phyloP scores from a whole-genome alignment of 768 basidiomycete species.

The Pisolithus orientalis region DNA sequence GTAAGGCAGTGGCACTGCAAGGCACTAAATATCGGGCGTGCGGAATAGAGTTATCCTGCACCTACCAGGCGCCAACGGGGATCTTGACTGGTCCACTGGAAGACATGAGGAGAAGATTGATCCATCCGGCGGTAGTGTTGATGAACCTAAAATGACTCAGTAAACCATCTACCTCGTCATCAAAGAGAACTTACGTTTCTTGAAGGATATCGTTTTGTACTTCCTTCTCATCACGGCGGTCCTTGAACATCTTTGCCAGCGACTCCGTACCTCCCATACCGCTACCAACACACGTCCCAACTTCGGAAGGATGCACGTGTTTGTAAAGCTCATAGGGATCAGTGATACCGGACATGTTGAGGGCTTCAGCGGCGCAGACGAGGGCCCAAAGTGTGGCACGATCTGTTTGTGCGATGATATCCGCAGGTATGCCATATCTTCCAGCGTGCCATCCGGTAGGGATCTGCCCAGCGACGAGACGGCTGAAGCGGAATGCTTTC shows the following conservation, averaged over 20 bases:
- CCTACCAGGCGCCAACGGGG: constrained; percentile 95
- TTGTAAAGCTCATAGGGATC: constrained; percentile 98
- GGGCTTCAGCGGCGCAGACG: constrained; percentile 89
- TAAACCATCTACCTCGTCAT: background rate
- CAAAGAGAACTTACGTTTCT: constrained; percentile 71
- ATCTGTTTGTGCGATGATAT: constrained; percentile 93
- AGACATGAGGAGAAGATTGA: constrained; percentile 90
- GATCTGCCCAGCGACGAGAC: constrained; percentile 91
- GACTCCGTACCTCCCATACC: constrained; percentile 97
- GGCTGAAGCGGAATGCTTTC: constrained; percentile 92
- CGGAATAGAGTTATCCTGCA: background rate
- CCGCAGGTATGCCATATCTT: constrained; percentile 94
- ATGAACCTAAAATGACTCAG: constrained; percentile 65
- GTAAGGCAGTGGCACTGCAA: constrained; percentile 86
- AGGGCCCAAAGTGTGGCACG: constrained; percentile 92
- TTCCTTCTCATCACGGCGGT: constrained; percentile 95
- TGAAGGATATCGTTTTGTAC: constrained; percentile 98
- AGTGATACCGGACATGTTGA: constrained; percentile 94
- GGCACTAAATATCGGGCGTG: constrained; percentile 3
- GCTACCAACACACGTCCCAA: constrained; percentile 89
- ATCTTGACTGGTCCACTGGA: constrained; percentile 98
- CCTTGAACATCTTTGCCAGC: constrained; percentile 96
- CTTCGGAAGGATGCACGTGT: constrained; percentile 92
- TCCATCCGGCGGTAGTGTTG: constrained; percentile 98
- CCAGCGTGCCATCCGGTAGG: constrained; percentile 97